Evolutionary conservation across 2,329 filamentous ascomycete species (phyloP).

Genomic region (Fusarium illudens): DNA sequence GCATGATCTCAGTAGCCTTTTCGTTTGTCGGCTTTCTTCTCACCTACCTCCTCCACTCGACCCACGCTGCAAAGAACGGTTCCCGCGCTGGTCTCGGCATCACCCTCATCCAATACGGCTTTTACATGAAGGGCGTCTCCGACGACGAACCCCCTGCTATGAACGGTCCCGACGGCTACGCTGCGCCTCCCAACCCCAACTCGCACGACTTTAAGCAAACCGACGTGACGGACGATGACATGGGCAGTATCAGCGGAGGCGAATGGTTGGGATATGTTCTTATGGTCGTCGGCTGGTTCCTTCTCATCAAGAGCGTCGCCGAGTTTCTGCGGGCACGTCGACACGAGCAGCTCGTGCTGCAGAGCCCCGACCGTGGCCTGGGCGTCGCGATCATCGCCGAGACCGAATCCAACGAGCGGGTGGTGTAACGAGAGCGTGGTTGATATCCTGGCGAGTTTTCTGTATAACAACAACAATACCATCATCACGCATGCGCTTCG

Average conservation of each 20-base stretch:
- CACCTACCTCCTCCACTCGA: slow-evolving; percentile 97
- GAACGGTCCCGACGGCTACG: slow-evolving; percentile 65
- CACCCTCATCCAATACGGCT: slow-evolving; percentile 95
- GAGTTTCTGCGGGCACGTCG: slow-evolving; percentile 88
- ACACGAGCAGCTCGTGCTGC: slow-evolving; percentile 91
- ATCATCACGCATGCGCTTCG: slow-evolving; percentile 27
- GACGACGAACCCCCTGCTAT: slow-evolving; percentile 55
- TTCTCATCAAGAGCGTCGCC: slow-evolving; percentile 90
- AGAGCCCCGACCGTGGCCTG: slow-evolving; percentile 89
- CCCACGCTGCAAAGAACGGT: slow-evolving; percentile 97
- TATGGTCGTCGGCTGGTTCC: slow-evolving; percentile 99
- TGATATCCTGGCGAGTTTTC: background rate
- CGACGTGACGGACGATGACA: slow-evolving; percentile 63
- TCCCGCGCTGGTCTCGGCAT: slow-evolving; percentile 94
- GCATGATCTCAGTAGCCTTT: slow-evolving; percentile 97
- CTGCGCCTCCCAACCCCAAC: slow-evolving; percentile 85
- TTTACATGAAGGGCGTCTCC: slow-evolving; percentile 82
- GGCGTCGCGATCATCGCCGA: slow-evolving; percentile 86
- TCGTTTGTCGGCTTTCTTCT: slow-evolving; percentile 96
- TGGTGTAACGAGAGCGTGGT: slow-evolving; percentile 62
- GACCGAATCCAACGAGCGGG: slow-evolving; percentile 80
- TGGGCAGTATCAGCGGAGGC: slow-evolving; percentile 68
- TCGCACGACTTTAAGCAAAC: slow-evolving; percentile 86
- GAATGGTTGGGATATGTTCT: slow-evolving; percentile 93
- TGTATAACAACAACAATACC: slow-evolving; percentile 37